phyloP scores from a whole-genome alignment of 768 basidiomycete genomes.

The Xanthoconium purpureum region DNA sequence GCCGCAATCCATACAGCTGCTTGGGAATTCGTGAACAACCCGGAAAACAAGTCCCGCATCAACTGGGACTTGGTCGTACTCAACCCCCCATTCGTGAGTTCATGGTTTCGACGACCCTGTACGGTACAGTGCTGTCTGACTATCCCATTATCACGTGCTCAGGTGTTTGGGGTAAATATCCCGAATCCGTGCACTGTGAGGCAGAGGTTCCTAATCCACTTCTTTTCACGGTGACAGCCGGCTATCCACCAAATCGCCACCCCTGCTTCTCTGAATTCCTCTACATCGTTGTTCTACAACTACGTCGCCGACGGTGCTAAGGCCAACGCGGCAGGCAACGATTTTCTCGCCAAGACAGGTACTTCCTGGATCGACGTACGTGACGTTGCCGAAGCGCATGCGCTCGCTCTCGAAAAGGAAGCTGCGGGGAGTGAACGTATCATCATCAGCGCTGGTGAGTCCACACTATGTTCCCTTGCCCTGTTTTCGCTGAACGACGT shows the following conservation, averaged over 20 bases:
- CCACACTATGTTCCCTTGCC: no score
- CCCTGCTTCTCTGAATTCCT: slow-evolving; percentile 38
- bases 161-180: slow-evolving; percentile 31
- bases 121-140: no score
- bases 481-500: no score
- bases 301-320: slow-evolving; percentile 26
- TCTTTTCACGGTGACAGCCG: slow-evolving; percentile 35
- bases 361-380: slow-evolving; percentile 45
- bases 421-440: no score
- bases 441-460: no score
- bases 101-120: no score
- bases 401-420: no score
- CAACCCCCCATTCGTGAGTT: slow-evolving; percentile 39
- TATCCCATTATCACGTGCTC: not conserved
- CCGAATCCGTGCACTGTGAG: not conserved
- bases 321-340: no score
- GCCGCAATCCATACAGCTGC: slow-evolving; percentile 34
- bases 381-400: no score
- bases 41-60: no score
- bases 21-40: slow-evolving; percentile 47
- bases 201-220: not conserved
- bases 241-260: slow-evolving; percentile 39
- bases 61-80: slow-evolving; percentile 40
- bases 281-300: slow-evolving; percentile 36
- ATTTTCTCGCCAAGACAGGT: slow-evolving; percentile 24